These are phyloP conservation scores for Aspergillus quadricinctus DNA, from an alignment of 2,329 filamentous ascomycete species.

Conservation along the genomic window DNA sequence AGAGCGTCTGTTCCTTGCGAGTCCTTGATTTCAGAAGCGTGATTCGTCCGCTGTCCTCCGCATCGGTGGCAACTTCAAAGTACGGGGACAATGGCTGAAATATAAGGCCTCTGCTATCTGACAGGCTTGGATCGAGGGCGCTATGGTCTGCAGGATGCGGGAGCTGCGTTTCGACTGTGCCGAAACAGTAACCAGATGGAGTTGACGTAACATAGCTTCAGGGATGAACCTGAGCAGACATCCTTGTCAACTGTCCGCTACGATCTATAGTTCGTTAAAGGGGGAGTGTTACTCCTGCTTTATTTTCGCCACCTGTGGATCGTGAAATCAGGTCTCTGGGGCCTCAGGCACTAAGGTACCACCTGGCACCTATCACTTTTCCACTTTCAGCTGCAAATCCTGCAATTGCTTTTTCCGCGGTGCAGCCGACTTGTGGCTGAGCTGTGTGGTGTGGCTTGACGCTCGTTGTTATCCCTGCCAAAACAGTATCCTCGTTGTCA, in stretches of 20 bases:
- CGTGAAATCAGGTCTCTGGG: not conserved
- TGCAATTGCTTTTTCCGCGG: not conserved
- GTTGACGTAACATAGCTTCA: not conserved
- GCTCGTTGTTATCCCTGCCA: not conserved
- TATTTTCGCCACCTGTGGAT: conserved; percentile 9
- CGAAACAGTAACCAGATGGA: not conserved
- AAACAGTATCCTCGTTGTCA: not conserved
- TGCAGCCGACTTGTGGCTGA: not conserved
- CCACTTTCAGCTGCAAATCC: not conserved
- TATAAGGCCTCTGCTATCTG: conserved; percentile 8
- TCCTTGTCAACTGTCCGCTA: not conserved
- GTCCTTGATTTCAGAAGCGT: not conserved
- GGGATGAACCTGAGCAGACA: not conserved
- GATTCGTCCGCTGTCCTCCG: not conserved
- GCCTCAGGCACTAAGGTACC: not conserved
- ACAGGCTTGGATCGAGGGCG: conserved; percentile 6
- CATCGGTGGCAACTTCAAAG: conserved; percentile 7
- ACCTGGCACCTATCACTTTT: not conserved
- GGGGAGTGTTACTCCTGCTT: not conserved
- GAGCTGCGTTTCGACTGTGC: not conserved
- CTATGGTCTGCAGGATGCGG: not conserved
- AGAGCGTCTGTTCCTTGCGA: not conserved
- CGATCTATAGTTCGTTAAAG: not conserved
- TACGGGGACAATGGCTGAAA: not conserved
- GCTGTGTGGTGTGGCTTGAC: not conserved